A percentile compares a stretch with the other conserved stretches of the same genome.
Evolutionary conservation across 306 rosid genomes (phyloP).

Genomic region (Corylus avellana): DNA sequence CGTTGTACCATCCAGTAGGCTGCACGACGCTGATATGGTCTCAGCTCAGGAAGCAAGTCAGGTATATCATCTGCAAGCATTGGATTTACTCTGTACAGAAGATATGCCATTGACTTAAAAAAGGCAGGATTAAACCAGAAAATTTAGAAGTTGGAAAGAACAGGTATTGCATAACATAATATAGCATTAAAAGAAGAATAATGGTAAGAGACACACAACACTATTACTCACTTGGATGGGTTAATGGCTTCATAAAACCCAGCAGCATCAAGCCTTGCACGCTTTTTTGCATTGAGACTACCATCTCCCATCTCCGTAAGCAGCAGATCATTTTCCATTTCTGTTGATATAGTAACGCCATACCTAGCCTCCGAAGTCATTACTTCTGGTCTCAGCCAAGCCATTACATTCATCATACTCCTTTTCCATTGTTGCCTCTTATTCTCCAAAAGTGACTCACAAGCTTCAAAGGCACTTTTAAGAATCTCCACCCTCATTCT

Average conservation of each 20-base stretch:
- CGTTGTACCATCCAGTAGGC: slow-evolving; percentile 93
- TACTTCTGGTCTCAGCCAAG: slow-evolving; percentile 89
- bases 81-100: slow-evolving; percentile 61
- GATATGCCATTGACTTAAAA: slow-evolving; percentile 33
- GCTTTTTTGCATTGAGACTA: slow-evolving; percentile 29
- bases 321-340: slow-evolving; percentile 47
- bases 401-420: slow-evolving; percentile 82
- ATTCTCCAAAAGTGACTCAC: slow-evolving; percentile 70
- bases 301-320: slow-evolving; percentile 40
- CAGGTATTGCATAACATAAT: neutral
- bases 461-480: slow-evolving; percentile 65
- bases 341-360: slow-evolving; percentile 48
- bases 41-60: slow-evolving; percentile 79
- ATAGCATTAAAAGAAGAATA: slow-evolving; percentile 12
- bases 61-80: slow-evolving; percentile 76
- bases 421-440: slow-evolving; percentile 81
- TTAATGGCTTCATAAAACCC: slow-evolving; percentile 89
- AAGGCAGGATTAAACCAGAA: slow-evolving; percentile 20
- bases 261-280: slow-evolving; percentile 64
- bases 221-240: slow-evolving; percentile 81
- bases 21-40: slow-evolving; percentile 94
- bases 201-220: slow-evolving; percentile 24
- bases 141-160: neutral
- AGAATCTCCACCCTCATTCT: slow-evolving; percentile 80
- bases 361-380: slow-evolving; percentile 74